These are phyloP conservation scores for Saccharomycopsis olivae DNA, from an alignment of 805 yeast species.

Conservation along the genomic window DNA sequence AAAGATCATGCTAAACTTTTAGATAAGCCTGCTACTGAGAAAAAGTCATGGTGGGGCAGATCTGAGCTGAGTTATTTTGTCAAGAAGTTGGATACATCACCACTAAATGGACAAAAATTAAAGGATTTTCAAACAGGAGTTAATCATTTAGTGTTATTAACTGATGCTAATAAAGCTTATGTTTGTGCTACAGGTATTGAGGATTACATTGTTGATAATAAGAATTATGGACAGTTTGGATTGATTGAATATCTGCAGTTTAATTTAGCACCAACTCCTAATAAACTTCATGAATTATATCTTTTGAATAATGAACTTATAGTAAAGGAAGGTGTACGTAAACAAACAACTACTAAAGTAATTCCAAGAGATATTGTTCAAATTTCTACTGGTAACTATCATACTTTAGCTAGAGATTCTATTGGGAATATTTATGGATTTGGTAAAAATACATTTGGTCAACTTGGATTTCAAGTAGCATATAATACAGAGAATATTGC, in stretches of 20 bases:
- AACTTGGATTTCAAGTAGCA: conserved; percentile 60
- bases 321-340: background rate
- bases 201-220: conserved; percentile 26
- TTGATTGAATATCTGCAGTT: conserved; percentile 63
- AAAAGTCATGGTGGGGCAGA: background rate
- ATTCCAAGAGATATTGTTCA: conserved; percentile 36
- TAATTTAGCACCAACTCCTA: conserved; percentile 38
- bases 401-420: conserved; percentile 55
- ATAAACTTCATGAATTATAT: conserved; percentile 42
- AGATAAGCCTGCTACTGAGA: conserved; percentile 11
- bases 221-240: conserved; percentile 73
- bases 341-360: conserved; percentile 12
- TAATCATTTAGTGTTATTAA: conserved; percentile 56
- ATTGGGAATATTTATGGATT: conserved; percentile 71
- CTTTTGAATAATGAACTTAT: conserved; percentile 40
- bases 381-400: conserved; percentile 66
- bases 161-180: conserved; percentile 50
- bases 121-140: conserved; percentile 50
- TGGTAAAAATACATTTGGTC: conserved; percentile 82
- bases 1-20: too few relatives aligned
- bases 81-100: conserved; percentile 24
- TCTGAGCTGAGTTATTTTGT: background rate
- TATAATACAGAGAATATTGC: conserved; percentile 59
- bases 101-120: conserved; percentile 38
- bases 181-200: conserved; percentile 48